A percentile compares a stretch with the other conserved stretches of the same genome.
phyloP scores from a whole-genome alignment of 805 yeast species.

The Priceomyces castillae region DNA sequence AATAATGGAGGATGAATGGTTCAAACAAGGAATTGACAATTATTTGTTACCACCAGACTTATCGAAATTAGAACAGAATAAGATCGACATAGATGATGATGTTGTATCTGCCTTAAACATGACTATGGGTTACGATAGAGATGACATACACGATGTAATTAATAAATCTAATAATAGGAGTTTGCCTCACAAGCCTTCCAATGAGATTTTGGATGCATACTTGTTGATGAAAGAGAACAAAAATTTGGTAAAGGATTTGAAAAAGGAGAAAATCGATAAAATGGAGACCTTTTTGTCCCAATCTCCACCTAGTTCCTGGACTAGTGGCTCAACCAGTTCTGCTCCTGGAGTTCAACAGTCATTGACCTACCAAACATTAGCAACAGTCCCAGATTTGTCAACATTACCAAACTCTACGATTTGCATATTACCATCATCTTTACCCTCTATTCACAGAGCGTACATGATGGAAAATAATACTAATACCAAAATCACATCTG shows the following conservation, averaged over 20 bases:
- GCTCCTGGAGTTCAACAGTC: conserved; percentile 47
- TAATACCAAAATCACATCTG: conserved; percentile 43
- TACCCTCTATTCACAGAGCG: conserved; percentile 93
- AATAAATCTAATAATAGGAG: conserved; percentile 44
- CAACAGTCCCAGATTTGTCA: conserved; percentile 45
- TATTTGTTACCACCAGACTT: conserved; percentile 65
- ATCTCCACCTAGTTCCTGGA: conserved; percentile 57
- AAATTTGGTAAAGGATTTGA: conserved; percentile 63
- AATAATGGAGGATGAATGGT: conserved; percentile 94
- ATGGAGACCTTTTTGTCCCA: conserved; percentile 59
- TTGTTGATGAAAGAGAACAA: conserved; percentile 77
- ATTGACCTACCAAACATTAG: conserved; percentile 45
- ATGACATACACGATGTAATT: conserved; percentile 75
- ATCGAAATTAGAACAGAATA: conserved; percentile 33
- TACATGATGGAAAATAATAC: conserved; percentile 64
- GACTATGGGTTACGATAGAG: conserved; percentile 87
- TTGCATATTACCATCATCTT: conserved; percentile 88
- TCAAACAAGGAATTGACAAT: conserved; percentile 73
- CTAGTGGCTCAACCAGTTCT: conserved; percentile 24
- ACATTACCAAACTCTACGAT: conserved; percentile 74
- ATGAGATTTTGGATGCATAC: conserved; percentile 85
- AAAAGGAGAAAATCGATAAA: conserved; percentile 48
- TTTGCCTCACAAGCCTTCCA: conserved; percentile 35
- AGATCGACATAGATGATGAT: conserved; percentile 63
- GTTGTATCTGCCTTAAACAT: conserved; percentile 70